Conservation (phyloP, 2,329 filamentous ascomycete species). For the Fusarium sambucinum region DNA sequence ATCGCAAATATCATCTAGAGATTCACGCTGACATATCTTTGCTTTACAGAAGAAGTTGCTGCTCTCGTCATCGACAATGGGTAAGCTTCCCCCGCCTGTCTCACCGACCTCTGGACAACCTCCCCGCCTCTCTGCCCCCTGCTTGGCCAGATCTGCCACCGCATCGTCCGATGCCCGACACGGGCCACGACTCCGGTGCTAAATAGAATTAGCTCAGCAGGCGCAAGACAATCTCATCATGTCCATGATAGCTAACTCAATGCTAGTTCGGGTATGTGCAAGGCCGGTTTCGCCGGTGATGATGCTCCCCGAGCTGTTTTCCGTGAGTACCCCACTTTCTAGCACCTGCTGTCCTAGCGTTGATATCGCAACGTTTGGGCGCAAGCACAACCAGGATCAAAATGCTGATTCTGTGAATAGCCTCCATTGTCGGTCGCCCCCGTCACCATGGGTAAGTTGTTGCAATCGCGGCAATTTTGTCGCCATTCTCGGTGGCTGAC, state of each 20-base stretch:
- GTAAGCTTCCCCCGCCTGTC: constrained; percentile 75
- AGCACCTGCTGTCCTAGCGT: constrained; percentile 34
- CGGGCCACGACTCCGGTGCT: constrained; percentile 30
- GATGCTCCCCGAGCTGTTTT: constrained; percentile 99
- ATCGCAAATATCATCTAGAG: constrained; percentile 36
- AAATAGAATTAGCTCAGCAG: constrained; percentile 9
- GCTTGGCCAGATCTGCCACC: constrained; percentile 37
- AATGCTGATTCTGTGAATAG: constrained; percentile 65
- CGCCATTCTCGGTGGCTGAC: constrained; percentile 28
- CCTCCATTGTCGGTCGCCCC: constrained; percentile 99
- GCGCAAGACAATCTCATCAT: constrained; percentile 7
- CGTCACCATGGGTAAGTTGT: constrained; percentile 97
- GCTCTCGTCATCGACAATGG: constrained; percentile 99
- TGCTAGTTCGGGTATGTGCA: constrained; percentile 99
- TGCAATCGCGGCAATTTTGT: constrained; percentile 18
- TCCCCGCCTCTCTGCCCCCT: constrained; percentile 38
- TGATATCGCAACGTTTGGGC: constrained; percentile 32
- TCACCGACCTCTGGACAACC: constrained; percentile 53
- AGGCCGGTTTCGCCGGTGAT: constrained; percentile 99
- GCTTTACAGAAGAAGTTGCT: constrained; percentile 93
- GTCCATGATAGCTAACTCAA: constrained; percentile 54
- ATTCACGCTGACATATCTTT: constrained; percentile 58
- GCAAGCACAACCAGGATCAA: constrained; percentile 20
- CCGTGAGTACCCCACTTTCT: constrained; percentile 78
- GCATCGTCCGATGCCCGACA: constrained; percentile 43